Evolutionary conservation across 2,329 filamentous ascomycete species (phyloP).

Genomic region (Sphaceloma murrayae): DNA sequence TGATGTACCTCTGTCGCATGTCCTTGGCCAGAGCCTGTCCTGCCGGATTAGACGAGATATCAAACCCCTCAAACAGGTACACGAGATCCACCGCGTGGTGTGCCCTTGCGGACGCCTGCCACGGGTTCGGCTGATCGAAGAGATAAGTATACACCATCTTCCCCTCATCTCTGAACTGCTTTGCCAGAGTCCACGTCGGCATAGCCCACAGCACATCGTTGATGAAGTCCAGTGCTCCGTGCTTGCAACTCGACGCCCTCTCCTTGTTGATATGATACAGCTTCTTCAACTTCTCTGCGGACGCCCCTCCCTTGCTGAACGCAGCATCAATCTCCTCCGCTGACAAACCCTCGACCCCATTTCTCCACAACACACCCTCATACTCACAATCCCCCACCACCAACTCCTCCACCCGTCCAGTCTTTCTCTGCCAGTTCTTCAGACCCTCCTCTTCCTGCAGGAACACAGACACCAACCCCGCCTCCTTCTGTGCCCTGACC

Average conservation of each 20-base stretch:
- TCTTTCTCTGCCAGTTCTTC: conserved; percentile 30
- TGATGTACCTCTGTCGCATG: conserved; percentile 35
- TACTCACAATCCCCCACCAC: conserved; percentile 38
- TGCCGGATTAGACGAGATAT: conserved; percentile 29
- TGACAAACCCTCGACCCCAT: conserved; percentile 33
- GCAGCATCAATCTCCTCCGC: conserved; percentile 29
- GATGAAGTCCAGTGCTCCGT: conserved; percentile 35
- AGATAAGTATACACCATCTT: conserved; percentile 33
- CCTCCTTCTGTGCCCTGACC: conserved; percentile 29
- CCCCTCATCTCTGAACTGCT: conserved; percentile 19
- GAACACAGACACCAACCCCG: conserved; percentile 36
- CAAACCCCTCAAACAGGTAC: conserved; percentile 36
- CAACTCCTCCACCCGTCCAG: conserved; percentile 30
- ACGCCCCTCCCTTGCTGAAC: conserved; percentile 29
- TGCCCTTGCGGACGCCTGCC: conserved; percentile 37
- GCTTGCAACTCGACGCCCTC: conserved; percentile 33
- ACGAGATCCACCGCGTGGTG: conserved; percentile 42
- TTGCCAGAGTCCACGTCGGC: conserved; percentile 22
- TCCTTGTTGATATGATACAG: conserved; percentile 35
- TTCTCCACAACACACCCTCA: conserved; percentile 38
- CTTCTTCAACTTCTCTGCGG: conserved; percentile 29
- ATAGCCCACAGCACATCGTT: conserved; percentile 29
- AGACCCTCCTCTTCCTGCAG: conserved; percentile 34
- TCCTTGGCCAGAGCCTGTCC: conserved; percentile 29
- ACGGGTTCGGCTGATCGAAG: conserved; percentile 40